phyloP scores from a whole-genome alignment of 2,329 filamentous ascomycete genomes.

The Pezicula neosporulosa region DNA sequence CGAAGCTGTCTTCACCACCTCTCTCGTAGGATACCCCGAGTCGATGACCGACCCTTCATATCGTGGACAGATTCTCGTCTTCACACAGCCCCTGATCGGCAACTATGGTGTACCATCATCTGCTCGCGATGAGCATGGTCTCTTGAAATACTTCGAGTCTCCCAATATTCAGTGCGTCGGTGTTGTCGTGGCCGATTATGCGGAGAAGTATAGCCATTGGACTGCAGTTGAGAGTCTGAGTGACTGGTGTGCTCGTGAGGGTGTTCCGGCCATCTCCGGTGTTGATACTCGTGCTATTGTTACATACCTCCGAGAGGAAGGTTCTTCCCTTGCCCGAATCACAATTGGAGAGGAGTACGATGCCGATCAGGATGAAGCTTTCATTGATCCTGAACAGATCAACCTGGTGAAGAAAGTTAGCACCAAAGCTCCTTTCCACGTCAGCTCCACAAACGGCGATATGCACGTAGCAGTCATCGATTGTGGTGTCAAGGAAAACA shows the following conservation, averaged over 20 bases:
- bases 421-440: slow-evolving; percentile 97
- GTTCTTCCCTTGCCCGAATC: slow-evolving; percentile 92
- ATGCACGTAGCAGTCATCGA: slow-evolving; percentile 94
- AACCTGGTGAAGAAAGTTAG: slow-evolving; percentile 95
- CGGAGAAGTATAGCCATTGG: slow-evolving; percentile 95
- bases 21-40: slow-evolving; percentile 95
- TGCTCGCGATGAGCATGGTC: slow-evolving; percentile 79
- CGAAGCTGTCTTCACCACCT: slow-evolving; percentile 98
- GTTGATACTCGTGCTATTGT: slow-evolving; percentile 97
- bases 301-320: slow-evolving; percentile 91
- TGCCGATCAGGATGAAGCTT: slow-evolving; percentile 95
- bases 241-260: slow-evolving; percentile 94
- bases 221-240: slow-evolving; percentile 92
- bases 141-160: slow-evolving; percentile 97
- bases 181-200: slow-evolving; percentile 93
- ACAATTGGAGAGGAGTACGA: slow-evolving; percentile 97
- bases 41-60: slow-evolving; percentile 87
- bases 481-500: slow-evolving; percentile 99
- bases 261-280: slow-evolving; percentile 91
- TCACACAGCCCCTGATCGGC: slow-evolving; percentile 95
- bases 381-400: slow-evolving; percentile 91
- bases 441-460: slow-evolving; percentile 77
- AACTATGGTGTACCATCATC: slow-evolving; percentile 96
- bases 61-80: slow-evolving; percentile 93
- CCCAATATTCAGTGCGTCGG: slow-evolving; percentile 95